Evolutionary conservation across 345 rosid genomes (phyloP).

Genomic region (Excoecaria agallocha): DNA sequence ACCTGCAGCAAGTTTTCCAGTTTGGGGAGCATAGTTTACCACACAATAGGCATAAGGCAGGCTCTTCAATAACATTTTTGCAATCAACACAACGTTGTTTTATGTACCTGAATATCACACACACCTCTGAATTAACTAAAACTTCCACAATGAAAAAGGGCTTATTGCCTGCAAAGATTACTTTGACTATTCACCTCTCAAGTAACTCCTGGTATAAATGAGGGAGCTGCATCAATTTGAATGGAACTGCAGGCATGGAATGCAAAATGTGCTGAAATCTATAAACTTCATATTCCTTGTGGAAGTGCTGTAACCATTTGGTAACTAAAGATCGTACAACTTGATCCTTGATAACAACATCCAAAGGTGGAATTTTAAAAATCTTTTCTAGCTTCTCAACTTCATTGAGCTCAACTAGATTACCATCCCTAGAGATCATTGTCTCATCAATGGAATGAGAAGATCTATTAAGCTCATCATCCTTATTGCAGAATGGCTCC

Average conservation of each 20-base stretch:
- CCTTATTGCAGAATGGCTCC: conserved; percentile 48
- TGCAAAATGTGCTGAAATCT: conserved; percentile 34
- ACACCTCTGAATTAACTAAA: conserved; percentile 14
- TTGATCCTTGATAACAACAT: conserved; percentile 53
- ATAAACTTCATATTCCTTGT: conserved; percentile 37
- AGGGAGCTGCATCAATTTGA: conserved; percentile 83
- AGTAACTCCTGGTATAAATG: conserved; percentile 75
- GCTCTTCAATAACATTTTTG: conserved; percentile 49
- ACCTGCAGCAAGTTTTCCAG: conserved; percentile 93
- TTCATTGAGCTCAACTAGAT: conserved; percentile 51
- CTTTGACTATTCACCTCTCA: conserved; percentile 54
- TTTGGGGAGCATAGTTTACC: conserved; percentile 79
- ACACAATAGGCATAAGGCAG: conserved; percentile 83
- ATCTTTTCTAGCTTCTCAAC: conserved; percentile 60
- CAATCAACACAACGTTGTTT: conserved; percentile 69
- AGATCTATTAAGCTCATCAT: conserved; percentile 32
- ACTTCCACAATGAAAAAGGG: conserved; percentile 5
- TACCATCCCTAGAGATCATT: conserved; percentile 35
- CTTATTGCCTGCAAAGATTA: conserved; percentile 17
- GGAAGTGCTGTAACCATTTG: conserved; percentile 71
- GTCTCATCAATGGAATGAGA: conserved; percentile 31
- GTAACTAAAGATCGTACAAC: conserved; percentile 39
- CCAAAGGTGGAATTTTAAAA: conserved; percentile 72
- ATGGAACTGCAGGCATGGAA: conserved; percentile 65
- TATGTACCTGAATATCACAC: conserved; percentile 53